Evolutionary conservation across 2,329 filamentous ascomycete species (phyloP).

Genomic region (Fusarium sp.): DNA sequence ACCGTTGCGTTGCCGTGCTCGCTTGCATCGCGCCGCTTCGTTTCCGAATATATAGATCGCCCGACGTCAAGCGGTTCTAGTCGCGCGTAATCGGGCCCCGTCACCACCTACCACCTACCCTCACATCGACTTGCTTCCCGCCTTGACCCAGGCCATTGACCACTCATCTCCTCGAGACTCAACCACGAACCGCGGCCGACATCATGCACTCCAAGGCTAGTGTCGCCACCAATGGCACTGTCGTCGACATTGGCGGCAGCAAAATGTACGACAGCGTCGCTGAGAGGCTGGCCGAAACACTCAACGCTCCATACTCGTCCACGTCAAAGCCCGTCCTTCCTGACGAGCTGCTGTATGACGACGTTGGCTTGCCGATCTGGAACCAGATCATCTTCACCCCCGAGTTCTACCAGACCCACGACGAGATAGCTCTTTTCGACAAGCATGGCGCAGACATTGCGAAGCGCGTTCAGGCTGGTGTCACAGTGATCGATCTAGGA

Average conservation of each 20-base stretch:
- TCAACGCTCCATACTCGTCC: conserved; percentile 39
- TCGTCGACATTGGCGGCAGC: conserved; percentile 52
- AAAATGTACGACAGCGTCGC: conserved; percentile 44
- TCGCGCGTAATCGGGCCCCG: conserved; percentile 11
- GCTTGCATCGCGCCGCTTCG: conserved; percentile 8
- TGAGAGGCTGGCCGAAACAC: conserved; percentile 40
- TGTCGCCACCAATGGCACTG: conserved; percentile 44
- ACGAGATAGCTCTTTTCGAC: conserved; percentile 51
- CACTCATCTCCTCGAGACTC: background rate
- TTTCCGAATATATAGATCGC: background rate
- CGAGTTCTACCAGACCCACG: conserved; percentile 53
- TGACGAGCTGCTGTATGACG: conserved; percentile 53
- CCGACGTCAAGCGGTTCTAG: conserved; percentile 10
- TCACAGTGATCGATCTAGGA: conserved; percentile 52
- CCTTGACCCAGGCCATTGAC: conserved; percentile 4
- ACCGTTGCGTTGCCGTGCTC: conserved; percentile 9
- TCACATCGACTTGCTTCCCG: conserved; percentile 11
- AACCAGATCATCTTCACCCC: conserved; percentile 52
- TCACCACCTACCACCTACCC: conserved; percentile 6
- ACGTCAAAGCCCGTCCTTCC: conserved; percentile 46
- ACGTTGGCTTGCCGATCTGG: conserved; percentile 51
- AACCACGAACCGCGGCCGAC: conserved; percentile 5
- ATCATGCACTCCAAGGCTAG: conserved; percentile 28
- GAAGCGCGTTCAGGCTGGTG: conserved; percentile 41
- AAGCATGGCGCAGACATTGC: conserved; percentile 49